Evolutionary conservation across 2,329 filamentous ascomycete species (phyloP), one percentile per base, ranked within the genome.

Genomic region (Xylariaceae sp.): DNA sequence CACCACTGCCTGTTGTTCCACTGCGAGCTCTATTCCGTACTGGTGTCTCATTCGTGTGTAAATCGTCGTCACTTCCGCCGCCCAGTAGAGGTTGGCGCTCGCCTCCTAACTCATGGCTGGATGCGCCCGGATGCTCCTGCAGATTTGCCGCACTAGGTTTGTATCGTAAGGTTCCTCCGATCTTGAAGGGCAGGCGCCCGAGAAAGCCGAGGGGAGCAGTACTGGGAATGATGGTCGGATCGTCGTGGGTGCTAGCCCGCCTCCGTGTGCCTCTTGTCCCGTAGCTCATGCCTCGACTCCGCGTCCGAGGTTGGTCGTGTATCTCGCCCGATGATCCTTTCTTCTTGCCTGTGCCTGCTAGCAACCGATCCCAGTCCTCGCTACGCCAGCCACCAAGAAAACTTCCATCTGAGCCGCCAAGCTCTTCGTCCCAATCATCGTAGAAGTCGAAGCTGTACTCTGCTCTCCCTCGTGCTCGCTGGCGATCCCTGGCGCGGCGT

Each of bases 361-460:
- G 68, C 48, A 96, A 66, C 38, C 88, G 76, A 61, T 95, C 91
- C 69, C 94, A 81, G 60, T 95, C 89, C 56, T 94, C 89, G 52
- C 69, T 82, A 30, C 84, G 83, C 34, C 80, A 66, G 34, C 76
- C 83, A 39, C 90, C 68, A 36, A 91, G 63, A 0, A 82, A 76
- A 30, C 81, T 76, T 26, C 70, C 57, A 29, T 61, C 57, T 17
- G 54, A 57, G 4, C 52, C 55, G 13, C 67, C 64, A 40, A 74
- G 69, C 37, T 79, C 76, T 41, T 77, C 73, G 47, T 95, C 89
- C 91, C 91, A 97, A 64, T 96, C 91, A 64, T 96, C 91, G 68
- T 97, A 97, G 63, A 97, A 97, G 64, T 96, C 91, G 61, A 97
- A 97, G 57, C 80, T 90, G 55, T 86, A 79, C 65, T 96, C 90